These are phyloP conservation scores for Rhodamnia argentea DNA, from an alignment of 345 rosid species.

Conservation along the genomic window DNA sequence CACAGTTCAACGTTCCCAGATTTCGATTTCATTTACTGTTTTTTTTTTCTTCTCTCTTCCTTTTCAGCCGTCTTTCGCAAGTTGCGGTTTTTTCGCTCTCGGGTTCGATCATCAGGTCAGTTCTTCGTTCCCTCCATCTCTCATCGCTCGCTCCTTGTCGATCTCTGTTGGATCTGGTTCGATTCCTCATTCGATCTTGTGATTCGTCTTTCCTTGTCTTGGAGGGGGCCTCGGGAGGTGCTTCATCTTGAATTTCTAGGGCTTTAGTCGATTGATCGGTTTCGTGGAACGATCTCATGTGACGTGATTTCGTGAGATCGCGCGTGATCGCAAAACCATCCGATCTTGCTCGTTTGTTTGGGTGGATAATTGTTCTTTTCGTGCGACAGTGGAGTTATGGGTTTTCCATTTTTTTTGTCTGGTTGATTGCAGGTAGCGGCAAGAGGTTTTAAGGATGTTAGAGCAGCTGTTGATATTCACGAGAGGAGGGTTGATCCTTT, in stretches of 20 bases:
- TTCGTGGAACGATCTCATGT: background rate
- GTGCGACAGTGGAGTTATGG: background rate
- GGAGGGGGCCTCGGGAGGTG: too few relatives aligned
- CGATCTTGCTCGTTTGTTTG: background rate
- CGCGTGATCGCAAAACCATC: background rate
- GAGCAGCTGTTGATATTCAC: conserved; percentile 93
- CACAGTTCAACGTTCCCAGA: background rate
- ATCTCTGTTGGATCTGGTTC: too few relatives aligned
- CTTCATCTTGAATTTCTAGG: background rate
- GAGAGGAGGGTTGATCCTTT: conserved; percentile 93
- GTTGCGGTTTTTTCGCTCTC: background rate
- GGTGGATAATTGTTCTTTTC: too few relatives aligned
- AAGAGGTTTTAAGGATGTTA: conserved; percentile 38
- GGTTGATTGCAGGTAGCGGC: background rate
- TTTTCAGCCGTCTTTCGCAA: background rate
- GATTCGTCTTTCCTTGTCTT: too few relatives aligned
- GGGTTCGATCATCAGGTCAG: background rate
- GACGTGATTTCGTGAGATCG: background rate
- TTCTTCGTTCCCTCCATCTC: background rate
- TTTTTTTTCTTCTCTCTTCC: background rate
- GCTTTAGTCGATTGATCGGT: background rate
- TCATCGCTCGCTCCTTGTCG: too few relatives aligned
- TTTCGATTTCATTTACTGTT: background rate
- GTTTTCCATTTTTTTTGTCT: background rate
- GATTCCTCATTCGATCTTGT: too few relatives aligned